A percentile compares a stretch with the other conserved stretches of the same genome.
These are phyloP conservation scores for Lophiostoma macrostomum DNA, from an alignment of 495 filamentous ascomycete genomes.

Conservation along the genomic window DNA sequence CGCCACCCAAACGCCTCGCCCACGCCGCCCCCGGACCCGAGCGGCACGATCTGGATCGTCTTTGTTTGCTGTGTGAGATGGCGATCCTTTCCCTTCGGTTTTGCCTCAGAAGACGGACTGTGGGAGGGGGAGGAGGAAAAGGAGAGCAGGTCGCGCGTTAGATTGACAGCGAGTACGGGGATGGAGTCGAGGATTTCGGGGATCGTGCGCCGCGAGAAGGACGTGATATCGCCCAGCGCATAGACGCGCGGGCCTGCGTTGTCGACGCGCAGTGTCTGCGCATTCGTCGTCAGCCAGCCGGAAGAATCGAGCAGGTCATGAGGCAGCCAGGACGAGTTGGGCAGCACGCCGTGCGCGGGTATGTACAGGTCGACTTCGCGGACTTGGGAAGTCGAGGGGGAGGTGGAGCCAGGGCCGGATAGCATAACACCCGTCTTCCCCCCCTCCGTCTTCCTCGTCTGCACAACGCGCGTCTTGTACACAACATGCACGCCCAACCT, in stretches of 20 bases:
- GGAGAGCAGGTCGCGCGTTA: slow-evolving; percentile 43
- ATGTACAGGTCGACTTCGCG: slow-evolving; percentile 50
- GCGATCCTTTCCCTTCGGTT: too few relatives aligned
- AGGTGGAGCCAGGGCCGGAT: slow-evolving; percentile 32
- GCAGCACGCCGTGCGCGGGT: slow-evolving; percentile 46
- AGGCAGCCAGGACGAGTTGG: slow-evolving; percentile 48
- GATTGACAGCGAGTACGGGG: slow-evolving; percentile 46
- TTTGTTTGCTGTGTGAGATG: too few relatives aligned
- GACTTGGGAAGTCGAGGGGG: slow-evolving; percentile 39
- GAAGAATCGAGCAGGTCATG: slow-evolving; percentile 37
- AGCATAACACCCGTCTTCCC: slow-evolving; percentile 14
- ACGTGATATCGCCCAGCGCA: slow-evolving; percentile 46
- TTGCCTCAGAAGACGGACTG: too few relatives aligned
- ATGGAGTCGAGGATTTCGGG: slow-evolving; percentile 43
- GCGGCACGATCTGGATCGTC: too few relatives aligned
- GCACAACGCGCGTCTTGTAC: slow-evolving; percentile 43
- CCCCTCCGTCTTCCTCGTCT: too few relatives aligned
- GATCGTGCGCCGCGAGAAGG: slow-evolving; percentile 38
- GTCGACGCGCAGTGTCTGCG: slow-evolving; percentile 48
- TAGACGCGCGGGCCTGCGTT: slow-evolving; percentile 50
- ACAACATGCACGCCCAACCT: slow-evolving; percentile 46
- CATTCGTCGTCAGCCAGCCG: slow-evolving; percentile 46
- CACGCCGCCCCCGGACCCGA: too few relatives aligned
- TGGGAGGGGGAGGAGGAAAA: too few relatives aligned
- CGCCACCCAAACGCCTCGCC: too few relatives aligned